These are phyloP conservation scores for Wickerhamomyces rabaulensis DNA, from an alignment of 805 yeast genomes.

Conservation along the genomic window DNA sequence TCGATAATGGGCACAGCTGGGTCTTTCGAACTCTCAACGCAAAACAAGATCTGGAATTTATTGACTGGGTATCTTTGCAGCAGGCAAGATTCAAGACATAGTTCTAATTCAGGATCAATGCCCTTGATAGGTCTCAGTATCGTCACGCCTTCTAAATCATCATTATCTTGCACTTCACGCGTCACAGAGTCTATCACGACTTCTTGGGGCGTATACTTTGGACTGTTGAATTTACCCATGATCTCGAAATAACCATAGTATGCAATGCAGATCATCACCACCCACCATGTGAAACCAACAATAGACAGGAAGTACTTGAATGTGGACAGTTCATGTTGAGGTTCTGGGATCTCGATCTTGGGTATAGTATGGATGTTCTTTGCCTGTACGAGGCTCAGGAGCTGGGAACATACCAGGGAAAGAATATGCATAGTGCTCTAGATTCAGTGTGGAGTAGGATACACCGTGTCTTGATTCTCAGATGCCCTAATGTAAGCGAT, in stretches of 20 bases:
- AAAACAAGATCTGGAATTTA: slow-evolving; percentile 65
- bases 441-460: background rate
- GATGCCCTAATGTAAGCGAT: background rate
- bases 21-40: slow-evolving; percentile 62
- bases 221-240: slow-evolving; percentile 13
- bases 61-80: slow-evolving; percentile 59
- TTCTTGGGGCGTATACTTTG: slow-evolving; percentile 12
- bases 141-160: slow-evolving; percentile 60
- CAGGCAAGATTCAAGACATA: slow-evolving; percentile 65
- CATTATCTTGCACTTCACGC: slow-evolving; percentile 13
- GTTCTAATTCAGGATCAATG: slow-evolving; percentile 65
- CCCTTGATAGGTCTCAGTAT: slow-evolving; percentile 83
- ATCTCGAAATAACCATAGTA: slow-evolving; percentile 22
- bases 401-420: background rate
- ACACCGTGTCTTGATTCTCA: no score
- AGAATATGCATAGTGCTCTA: background rate
- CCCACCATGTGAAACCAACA: slow-evolving; percentile 23
- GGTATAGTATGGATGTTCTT: background rate
- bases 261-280: slow-evolving; percentile 13
- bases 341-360: background rate
- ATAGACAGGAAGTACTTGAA: slow-evolving; percentile 6
- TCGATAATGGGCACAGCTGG: slow-evolving; percentile 58
- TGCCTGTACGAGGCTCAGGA: background rate
- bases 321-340: background rate
- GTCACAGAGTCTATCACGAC: slow-evolving; percentile 3